phyloP scores from a whole-genome alignment of 345 rosid species.

The Dovyalis caffra region DNA sequence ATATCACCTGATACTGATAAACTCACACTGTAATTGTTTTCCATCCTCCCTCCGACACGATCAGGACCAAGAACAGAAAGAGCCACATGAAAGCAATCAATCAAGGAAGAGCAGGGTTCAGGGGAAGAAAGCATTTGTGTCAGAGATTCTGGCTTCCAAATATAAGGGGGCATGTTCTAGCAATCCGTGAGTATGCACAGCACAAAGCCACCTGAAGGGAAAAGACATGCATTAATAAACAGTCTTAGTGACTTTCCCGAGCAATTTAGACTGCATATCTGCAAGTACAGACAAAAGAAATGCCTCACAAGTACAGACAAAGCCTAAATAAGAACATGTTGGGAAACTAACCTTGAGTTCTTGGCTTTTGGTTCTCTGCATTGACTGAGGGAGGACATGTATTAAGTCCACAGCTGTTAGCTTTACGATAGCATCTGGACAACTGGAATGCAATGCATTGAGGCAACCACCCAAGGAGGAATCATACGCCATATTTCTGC shows the following conservation, averaged over 20 bases:
- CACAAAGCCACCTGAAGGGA: constrained; percentile 70
- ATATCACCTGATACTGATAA: constrained; percentile 29
- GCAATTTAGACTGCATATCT: not conserved
- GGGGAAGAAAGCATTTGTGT: constrained; percentile 51
- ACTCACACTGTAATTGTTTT: constrained; percentile 22
- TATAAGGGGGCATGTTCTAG: constrained; percentile 70
- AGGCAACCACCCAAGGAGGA: constrained; percentile 80
- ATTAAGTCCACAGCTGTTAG: constrained; percentile 67
- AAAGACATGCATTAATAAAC: not conserved
- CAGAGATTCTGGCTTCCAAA: constrained; percentile 81
- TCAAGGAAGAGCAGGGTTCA: constrained; percentile 64
- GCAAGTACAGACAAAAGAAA: not conserved
- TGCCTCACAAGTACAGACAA: constrained; percentile 1
- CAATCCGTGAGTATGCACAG: constrained; percentile 63
- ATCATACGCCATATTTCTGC: constrained; percentile 71
- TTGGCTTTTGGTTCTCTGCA: constrained; percentile 69
- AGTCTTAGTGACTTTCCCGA: not conserved
- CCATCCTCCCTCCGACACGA: constrained; percentile 42
- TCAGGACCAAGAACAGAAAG: constrained; percentile 56
- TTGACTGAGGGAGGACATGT: constrained; percentile 48
- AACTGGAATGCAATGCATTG: constrained; percentile 49
- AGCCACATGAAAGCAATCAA: constrained; percentile 69
- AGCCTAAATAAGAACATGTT: constrained; percentile 13
- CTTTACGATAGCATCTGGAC: constrained; percentile 69
- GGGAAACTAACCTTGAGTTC: constrained; percentile 70